A percentile compares a stretch with the other conserved stretches of the same genome.
Evolutionary conservation across 2,329 filamentous ascomycete species (phyloP).

Genomic region (Diaporthe citrichinensis): DNA sequence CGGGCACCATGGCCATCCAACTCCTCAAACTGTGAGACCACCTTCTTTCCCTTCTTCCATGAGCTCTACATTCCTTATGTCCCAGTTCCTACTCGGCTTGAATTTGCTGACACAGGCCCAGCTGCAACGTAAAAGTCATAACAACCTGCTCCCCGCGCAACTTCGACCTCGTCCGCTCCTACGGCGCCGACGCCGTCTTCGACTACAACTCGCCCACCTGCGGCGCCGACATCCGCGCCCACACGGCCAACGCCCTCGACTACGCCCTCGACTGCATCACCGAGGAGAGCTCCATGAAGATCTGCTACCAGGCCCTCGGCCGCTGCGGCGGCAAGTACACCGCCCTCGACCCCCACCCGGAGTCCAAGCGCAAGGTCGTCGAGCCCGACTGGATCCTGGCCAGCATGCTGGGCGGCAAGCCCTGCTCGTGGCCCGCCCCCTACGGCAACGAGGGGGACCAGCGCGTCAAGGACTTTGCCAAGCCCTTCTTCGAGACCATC

Average conservation of each 20-base stretch:
- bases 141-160: conserved; percentile 59
- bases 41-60: background rate
- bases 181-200: conserved; percentile 60
- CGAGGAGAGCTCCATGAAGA: conserved; percentile 47
- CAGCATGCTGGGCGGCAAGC: conserved; percentile 24
- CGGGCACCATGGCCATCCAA: conserved; percentile 35
- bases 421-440: conserved; percentile 18
- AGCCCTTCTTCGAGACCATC: conserved; percentile 27
- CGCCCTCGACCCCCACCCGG: conserved; percentile 30
- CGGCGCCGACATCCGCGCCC: conserved; percentile 51
- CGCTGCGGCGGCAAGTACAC: conserved; percentile 49
- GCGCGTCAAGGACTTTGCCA: conserved; percentile 19
- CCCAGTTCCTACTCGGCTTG: fast-evolving
- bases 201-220: conserved; percentile 56
- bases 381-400: conserved; percentile 30
- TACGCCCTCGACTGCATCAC: conserved; percentile 58
- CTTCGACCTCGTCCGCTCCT: conserved; percentile 56
- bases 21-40: conserved; percentile 19
- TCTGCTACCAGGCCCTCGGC: conserved; percentile 57
- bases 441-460: conserved; percentile 21
- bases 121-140: conserved; percentile 53
- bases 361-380: conserved; percentile 28
- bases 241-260: conserved; percentile 55
- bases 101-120: background rate
- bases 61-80: background rate